A percentile compares a stretch with the other conserved stretches of the same genome.
Conservation (phyloP, 2,329 filamentous ascomycete genomes). For the Cytospora schulzeri region DNA sequence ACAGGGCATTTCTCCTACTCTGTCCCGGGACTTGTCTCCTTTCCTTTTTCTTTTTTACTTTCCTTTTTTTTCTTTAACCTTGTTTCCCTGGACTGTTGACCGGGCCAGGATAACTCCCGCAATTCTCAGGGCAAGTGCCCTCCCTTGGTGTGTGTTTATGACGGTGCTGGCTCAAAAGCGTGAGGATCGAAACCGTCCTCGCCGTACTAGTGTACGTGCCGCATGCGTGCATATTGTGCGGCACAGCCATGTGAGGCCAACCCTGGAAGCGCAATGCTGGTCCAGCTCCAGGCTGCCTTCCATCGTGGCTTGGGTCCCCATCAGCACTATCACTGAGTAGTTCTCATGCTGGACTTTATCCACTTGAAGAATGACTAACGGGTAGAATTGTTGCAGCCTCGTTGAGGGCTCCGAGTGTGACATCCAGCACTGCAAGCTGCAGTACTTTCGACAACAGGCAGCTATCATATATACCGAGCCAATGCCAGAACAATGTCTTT, state of each 20-base stretch:
- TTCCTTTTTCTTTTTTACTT: too few relatives aligned
- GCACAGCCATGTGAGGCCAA: constrained; percentile 13
- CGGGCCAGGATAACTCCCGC: not conserved
- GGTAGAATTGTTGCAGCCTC: not conserved
- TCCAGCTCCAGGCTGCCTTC: constrained; percentile 15
- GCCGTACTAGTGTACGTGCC: constrained; percentile 2
- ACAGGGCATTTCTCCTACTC: not conserved
- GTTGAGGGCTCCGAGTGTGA: constrained; percentile 22
- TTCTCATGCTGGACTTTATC: constrained; percentile 12
- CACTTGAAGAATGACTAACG: constrained; percentile 9
- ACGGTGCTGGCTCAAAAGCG: not conserved
- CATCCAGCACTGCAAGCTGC: constrained; percentile 6
- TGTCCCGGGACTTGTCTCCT: too few relatives aligned
- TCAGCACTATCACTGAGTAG: not conserved
- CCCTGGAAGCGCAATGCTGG: constrained; percentile 8
- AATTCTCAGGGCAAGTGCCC: not conserved
- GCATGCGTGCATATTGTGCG: constrained; percentile 7
- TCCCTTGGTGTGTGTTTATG: not conserved
- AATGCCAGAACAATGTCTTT: constrained; percentile 4
- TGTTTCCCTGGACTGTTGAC: not conserved
- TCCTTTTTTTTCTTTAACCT: not conserved
- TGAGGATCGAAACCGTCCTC: not conserved
- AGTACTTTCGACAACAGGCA: constrained; percentile 15
- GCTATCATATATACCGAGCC: constrained; percentile 7
- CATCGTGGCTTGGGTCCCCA: not conserved